Percentiles rank a stretch among this genome's conserved stretches.
Conservation (phyloP, 2,329 filamentous ascomycete genomes). For the Chalaropsis thielavioides region DNA sequence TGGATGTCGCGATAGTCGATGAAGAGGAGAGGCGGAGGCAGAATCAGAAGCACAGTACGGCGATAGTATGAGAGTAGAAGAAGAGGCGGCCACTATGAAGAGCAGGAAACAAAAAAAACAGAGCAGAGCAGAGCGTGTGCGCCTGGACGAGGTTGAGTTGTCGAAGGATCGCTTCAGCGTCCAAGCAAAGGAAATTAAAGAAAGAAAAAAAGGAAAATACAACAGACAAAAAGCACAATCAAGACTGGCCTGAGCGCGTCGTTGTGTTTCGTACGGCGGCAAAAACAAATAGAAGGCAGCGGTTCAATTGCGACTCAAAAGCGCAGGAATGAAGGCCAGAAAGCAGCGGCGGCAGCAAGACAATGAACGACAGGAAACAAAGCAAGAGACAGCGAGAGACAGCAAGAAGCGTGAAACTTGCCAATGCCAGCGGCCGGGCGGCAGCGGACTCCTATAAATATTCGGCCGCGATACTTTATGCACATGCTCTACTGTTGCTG, state of each 20-base stretch:
- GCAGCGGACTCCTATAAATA: neutral
- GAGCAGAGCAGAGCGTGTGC: neutral
- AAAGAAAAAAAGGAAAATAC: neutral
- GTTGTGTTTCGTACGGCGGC: neutral
- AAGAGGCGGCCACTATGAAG: slow-evolving; percentile 1
- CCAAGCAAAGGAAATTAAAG: slow-evolving; percentile 2
- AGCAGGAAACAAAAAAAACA: neutral
- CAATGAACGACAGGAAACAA: neutral
- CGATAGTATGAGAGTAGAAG: neutral
- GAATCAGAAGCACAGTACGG: neutral
- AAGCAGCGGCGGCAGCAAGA: too few species aligned
- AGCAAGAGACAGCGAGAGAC: neutral
- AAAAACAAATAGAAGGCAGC: neutral
- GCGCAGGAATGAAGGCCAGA: too few species aligned
- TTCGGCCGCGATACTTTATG: neutral
- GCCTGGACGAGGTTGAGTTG: neutral
- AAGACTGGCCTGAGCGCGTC: neutral
- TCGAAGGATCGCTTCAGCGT: neutral
- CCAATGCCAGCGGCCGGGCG: neutral
- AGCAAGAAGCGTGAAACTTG: neutral
- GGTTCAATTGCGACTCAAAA: too few species aligned
- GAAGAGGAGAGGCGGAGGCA: neutral
- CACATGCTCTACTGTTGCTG: too few species aligned
- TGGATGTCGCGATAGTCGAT: neutral
- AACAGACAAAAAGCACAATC: neutral